Base-by-base conservation (phyloP, 1,284 basidiomycete genomes). In the Mrakiaceae sp. region DNA sequence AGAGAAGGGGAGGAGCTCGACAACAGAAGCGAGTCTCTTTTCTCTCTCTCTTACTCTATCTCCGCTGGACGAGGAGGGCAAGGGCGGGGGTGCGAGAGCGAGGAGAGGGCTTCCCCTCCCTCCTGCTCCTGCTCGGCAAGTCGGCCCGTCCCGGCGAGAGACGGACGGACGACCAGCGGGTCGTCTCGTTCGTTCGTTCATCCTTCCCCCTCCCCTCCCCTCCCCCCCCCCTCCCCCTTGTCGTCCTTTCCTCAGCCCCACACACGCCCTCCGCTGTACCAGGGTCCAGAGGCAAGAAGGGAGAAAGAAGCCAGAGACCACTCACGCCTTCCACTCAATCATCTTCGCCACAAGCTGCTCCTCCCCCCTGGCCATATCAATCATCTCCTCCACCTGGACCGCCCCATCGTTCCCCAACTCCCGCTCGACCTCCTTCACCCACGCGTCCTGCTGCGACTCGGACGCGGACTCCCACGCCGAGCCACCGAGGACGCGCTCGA, bases 281-380 rank as follows among this genome's bases (percentile, higher is more conserved):
- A 11, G 11, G n/a, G 12, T 16, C 27, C 52, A 11, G 52, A 54
- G 12, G 14, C 27, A 54, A 8, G 12, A 54, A 6, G 11, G 42
- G 42, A 54, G 52, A 44, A 44, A 58, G 3, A 47, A n/a, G 27
- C 27, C 27, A 27, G 27, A 27, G 48, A 47, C 27, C 16, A 88
- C 91, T 79, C 76, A 98, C 94, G 89, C 84, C 80, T 97, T 96
- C 90, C 91, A 98, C 74, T 95, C 88, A 40, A 87, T 74, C 87
- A 98, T 91, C 79, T 90, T 90, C 50, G 80, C 80, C 2, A 83
- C 88, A 55, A 98, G 79, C 60, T 78, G 80, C 66, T 90, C 79
- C 78, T 98, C 95, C 70, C 89, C 87, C 70, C 86, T 76, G 3
- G 93, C 94, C 77, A 91, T 85, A 71, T 85, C 81, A 68, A 98